Base-by-base conservation (phyloP, 192 early-diverging fungal species). In the Backusella circina region DNA sequence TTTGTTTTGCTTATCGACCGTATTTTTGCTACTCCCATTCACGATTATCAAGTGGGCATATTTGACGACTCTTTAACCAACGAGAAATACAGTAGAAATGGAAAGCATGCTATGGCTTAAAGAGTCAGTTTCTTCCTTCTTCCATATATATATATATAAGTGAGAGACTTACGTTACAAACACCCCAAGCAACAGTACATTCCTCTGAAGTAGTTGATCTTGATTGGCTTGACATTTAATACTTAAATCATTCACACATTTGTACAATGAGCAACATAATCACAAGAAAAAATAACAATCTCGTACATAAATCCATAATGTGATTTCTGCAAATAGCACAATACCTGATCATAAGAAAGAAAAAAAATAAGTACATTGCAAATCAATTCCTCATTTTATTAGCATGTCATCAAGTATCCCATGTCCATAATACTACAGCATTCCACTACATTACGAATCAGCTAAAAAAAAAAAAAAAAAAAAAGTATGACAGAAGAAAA, bases 281-380 rank as follows among this genome's bases (percentile, higher is more conserved):
- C 21, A n/a, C n/a, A 15, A 16, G 1, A 39, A 2, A 9, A 39
- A 38, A 5, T 9, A 10, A 10, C 8, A 18, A 32, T 68, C 88
- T 76, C 86, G n/a, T n/a, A 92, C 97, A 99, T 66, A 96, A 89
- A 79, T 99, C 97, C 97, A 99, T 99, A 84, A 97, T 99, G 85
- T 99, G 97, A 85, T 99, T 99, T 79, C 96, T 90, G 84, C 97
- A 99, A 87, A 99, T 99, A 69, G 97, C 96, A 77, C 97, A 99
- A 83, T 96, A n/a, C n/a, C n/a, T n/a, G n/a, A n/a, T n/a, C n/a
- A n/a, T n/a, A n/a, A n/a, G n/a, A n/a, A n/a, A n/a, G n/a, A n/a
- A n/a, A n/a, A n/a, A n/a, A n/a, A n/a, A n/a, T n/a, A n/a, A n/a
- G n/a, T n/a, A n/a, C n/a, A n/a, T n/a, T n/a, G n/a, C n/a, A n/a